Conservation (phyloP, 768 basidiomycete species). For the Boletus eberwhitei region DNA sequence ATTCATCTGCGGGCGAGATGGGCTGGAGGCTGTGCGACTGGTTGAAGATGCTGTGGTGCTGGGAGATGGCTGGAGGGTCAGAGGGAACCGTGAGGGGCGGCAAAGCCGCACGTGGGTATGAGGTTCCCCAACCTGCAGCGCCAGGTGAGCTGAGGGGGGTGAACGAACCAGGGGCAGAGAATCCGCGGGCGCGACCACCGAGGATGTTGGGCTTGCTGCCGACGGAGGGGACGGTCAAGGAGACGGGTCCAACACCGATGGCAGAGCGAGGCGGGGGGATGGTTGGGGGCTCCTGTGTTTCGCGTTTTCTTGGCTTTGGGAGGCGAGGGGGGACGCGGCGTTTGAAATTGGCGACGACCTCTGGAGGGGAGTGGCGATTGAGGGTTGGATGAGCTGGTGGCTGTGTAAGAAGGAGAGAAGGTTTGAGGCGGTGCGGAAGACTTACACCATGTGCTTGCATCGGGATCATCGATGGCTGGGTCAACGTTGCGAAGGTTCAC, state of each 20-base stretch:
- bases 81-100: conserved; percentile 84
- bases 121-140: conserved; percentile 56
- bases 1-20: conserved; percentile 68
- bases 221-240: conserved; percentile 53
- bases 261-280: conserved; percentile 78
- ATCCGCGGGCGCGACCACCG: conserved; percentile 67
- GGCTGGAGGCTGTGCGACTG: conserved; percentile 60
- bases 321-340: conserved; percentile 92
- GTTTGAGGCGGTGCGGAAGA: conserved; percentile 24
- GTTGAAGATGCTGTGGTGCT: conserved; percentile 55
- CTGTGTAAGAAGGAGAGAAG: conserved; percentile 16
- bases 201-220: conserved; percentile 36
- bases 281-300: conserved; percentile 60
- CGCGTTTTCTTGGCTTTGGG: conserved; percentile 82
- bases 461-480: conserved; percentile 91
- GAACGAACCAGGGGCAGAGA: conserved; percentile 81
- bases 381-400: conserved; percentile 82
- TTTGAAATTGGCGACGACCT: conserved; percentile 92
- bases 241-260: conserved; percentile 63
- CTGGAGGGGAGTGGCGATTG: conserved; percentile 85
- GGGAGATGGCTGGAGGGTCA: conserved; percentile 60
- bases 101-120: conserved; percentile 59
- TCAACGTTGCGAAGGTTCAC: conserved; percentile 94
- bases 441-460: conserved; percentile 97
- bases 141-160: conserved; percentile 63